These are phyloP conservation scores for Microsporum ferrugineum DNA, from an alignment of 2,329 filamentous ascomycete genomes.

Conservation along the genomic window DNA sequence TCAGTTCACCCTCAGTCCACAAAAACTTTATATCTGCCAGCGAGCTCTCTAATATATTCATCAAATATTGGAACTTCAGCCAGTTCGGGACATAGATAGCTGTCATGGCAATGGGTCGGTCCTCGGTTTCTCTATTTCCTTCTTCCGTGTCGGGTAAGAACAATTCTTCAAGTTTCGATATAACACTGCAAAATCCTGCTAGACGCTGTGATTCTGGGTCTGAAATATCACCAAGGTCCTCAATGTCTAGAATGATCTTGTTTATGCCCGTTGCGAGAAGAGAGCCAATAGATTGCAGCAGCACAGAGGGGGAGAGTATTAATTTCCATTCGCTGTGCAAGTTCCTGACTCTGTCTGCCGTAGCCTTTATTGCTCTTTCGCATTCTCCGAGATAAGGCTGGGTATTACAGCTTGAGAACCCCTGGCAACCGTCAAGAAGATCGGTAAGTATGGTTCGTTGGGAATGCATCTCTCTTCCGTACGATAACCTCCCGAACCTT, in stretches of 20 bases:
- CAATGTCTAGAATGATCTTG: slow-evolving; percentile 51
- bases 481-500: slow-evolving; percentile 49
- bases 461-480: slow-evolving; percentile 53
- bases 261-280: slow-evolving; percentile 46
- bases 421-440: slow-evolving; percentile 51
- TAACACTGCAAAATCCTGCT: slow-evolving; percentile 45
- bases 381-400: slow-evolving; percentile 50
- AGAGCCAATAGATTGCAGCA: slow-evolving; percentile 51
- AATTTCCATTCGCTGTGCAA: slow-evolving; percentile 47
- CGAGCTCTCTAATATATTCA: slow-evolving; percentile 51
- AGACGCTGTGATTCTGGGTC: slow-evolving; percentile 51
- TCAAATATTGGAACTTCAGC: slow-evolving; percentile 54
- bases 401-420: slow-evolving; percentile 48
- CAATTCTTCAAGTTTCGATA: slow-evolving; percentile 46
- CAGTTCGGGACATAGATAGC: slow-evolving; percentile 52
- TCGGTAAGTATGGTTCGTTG: slow-evolving; percentile 53
- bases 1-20: slow-evolving; percentile 54
- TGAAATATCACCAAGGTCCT: slow-evolving; percentile 53
- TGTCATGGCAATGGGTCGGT: slow-evolving; percentile 39
- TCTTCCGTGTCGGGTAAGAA: slow-evolving; percentile 39
- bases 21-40: slow-evolving; percentile 55
- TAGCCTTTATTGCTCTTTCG: slow-evolving; percentile 47
- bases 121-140: slow-evolving; percentile 19
- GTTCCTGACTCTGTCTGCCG: slow-evolving; percentile 46
- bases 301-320: slow-evolving; percentile 47